Conservation (phyloP, 441 rosid species). For the Pelargonium cotyledonis region DNA sequence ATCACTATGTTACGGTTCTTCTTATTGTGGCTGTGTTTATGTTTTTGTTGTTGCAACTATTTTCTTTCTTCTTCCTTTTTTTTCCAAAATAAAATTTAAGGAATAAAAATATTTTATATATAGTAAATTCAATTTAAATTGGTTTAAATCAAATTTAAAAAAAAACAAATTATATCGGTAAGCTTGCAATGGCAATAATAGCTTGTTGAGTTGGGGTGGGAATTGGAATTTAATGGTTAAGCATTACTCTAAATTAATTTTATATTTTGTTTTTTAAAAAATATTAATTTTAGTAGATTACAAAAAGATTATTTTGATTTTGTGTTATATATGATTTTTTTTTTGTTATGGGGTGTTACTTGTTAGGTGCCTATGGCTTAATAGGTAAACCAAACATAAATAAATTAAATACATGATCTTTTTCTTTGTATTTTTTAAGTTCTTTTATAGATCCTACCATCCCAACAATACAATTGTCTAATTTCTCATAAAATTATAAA, state of each 20-base stretch:
- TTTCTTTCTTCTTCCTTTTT: not conserved
- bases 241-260: too few relatives aligned
- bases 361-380: not conserved
- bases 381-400: slow-evolving; percentile 2
- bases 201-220: slow-evolving; percentile 32
- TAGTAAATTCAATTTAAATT: not conserved
- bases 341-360: too few relatives aligned
- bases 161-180: slow-evolving; percentile 23
- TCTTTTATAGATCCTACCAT: too few relatives aligned
- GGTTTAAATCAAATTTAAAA: too few relatives aligned
- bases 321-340: too few relatives aligned
- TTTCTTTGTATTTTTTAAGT: not conserved
- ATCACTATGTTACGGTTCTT: slow-evolving; percentile 12
- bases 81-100: not conserved
- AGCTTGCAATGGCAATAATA: slow-evolving; percentile 33
- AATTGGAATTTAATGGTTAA: slow-evolving; percentile 19
- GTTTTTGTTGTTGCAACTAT: too few relatives aligned
- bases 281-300: too few relatives aligned
- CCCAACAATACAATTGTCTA: too few relatives aligned
- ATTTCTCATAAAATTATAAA: too few relatives aligned
- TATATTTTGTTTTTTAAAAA: slow-evolving; percentile 3
- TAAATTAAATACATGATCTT: not conserved
- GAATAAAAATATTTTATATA: too few relatives aligned
- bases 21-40: slow-evolving; percentile 12
- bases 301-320: not conserved